Percentiles rank a stretch among this genome's conserved stretches.
Conservation (phyloP, 2,329 filamentous ascomycete species). For the Graphiopsis chlorocephala region DNA sequence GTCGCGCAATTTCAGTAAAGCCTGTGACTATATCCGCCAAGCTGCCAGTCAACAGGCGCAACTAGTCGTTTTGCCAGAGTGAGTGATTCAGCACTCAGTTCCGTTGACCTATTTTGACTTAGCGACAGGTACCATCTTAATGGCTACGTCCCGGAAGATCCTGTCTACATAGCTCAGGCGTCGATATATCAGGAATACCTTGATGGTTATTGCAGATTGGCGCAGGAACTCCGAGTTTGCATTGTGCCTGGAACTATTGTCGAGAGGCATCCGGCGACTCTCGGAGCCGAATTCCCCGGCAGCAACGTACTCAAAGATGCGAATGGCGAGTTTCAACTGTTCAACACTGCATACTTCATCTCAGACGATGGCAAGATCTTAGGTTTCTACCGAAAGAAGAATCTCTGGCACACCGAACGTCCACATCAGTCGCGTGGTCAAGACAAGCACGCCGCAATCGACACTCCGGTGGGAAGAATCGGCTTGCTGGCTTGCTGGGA, state of each 20-base stretch:
- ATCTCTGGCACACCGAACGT: constrained; percentile 95
- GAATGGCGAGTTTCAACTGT: constrained; percentile 37
- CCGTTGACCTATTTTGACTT: neutral
- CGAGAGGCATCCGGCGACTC: neutral
- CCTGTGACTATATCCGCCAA: constrained; percentile 43
- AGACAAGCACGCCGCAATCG: constrained; percentile 47
- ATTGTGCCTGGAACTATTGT: neutral
- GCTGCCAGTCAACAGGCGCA: constrained; percentile 46
- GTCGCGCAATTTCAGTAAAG: constrained; percentile 48
- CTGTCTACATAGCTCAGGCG: neutral
- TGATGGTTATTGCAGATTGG: neutral
- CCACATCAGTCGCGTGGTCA: constrained; percentile 42
- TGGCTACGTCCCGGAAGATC: neutral
- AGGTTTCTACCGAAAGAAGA: constrained; percentile 99
- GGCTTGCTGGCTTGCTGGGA: constrained; percentile 77
- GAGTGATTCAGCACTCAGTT: constrained; percentile 58
- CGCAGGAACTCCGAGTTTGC: neutral
- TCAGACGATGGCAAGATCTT: constrained; percentile 93
- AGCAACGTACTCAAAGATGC: constrained; percentile 46
- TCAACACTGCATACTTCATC: constrained; percentile 68
- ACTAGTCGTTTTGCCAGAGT: constrained; percentile 60
- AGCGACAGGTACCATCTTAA: neutral
- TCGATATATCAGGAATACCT: constrained; percentile 43
- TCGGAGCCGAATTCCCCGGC: neutral
- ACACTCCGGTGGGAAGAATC: constrained; percentile 64